A percentile compares a stretch with the other conserved stretches of the same genome.
phyloP scores from a whole-genome alignment of 805 yeast genomes.

The Suhomyces tanzawaensis region DNA sequence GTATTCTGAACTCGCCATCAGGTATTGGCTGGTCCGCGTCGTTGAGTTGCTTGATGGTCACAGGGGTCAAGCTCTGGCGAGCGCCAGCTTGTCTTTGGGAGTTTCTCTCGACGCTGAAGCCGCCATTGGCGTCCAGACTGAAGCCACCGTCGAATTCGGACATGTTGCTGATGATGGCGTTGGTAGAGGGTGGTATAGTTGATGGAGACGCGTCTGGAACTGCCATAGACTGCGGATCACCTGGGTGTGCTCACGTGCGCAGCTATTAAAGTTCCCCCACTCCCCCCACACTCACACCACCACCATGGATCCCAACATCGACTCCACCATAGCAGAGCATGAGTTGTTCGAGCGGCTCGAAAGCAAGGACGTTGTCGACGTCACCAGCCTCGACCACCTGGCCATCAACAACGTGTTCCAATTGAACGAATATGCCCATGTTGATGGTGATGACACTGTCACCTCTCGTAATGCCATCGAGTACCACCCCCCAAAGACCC shows the following conservation, averaged over 20 bases:
- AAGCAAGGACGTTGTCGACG: conserved; percentile 5
- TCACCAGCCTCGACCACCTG: conserved; percentile 8
- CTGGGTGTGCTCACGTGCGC: no score
- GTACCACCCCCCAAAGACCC: not conserved
- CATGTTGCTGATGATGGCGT: not conserved
- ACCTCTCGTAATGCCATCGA: not conserved
- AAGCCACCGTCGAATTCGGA: conserved; percentile 23
- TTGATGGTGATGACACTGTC: not conserved
- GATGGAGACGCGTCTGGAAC: no score
- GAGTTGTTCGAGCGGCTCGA: conserved; percentile 12
- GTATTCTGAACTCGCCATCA: conserved; percentile 63
- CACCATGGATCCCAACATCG: conserved; percentile 18
- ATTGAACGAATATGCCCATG: conserved; percentile 12
- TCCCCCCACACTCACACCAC: no score
- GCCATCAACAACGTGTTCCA: conserved; percentile 23
- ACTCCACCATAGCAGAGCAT: conserved; percentile 18
- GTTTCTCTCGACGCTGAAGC: conserved; percentile 16
- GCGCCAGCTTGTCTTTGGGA: conserved; percentile 21
- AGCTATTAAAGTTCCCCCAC: no score
- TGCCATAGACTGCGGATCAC: no score
- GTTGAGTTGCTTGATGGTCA: conserved; percentile 68
- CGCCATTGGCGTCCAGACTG: conserved; percentile 17
- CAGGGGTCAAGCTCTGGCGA: conserved; percentile 47
- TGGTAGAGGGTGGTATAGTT: no score
- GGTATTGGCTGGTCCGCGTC: conserved; percentile 61